These are phyloP conservation scores for Zasmidium angulare DNA, from an alignment of 2,329 filamentous ascomycete species.

Conservation along the genomic window DNA sequence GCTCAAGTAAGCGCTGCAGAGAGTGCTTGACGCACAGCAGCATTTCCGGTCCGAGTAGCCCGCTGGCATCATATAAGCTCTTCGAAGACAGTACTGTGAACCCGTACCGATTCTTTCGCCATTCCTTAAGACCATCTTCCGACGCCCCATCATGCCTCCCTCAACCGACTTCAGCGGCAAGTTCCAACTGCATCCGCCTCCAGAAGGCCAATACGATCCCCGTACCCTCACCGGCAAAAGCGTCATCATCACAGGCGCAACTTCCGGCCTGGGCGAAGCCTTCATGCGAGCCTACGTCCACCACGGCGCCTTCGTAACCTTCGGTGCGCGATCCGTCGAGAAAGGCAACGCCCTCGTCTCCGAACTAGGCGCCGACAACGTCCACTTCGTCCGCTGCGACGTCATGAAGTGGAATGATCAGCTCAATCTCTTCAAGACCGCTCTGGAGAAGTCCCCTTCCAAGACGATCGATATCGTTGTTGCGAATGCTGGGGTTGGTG, in stretches of 20 bases:
- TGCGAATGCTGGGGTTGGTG: constrained; percentile 32
- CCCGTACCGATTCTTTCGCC: too few relatives aligned
- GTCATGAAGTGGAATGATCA: constrained; percentile 35
- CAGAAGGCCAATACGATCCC: constrained; percentile 32
- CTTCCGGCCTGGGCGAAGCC: constrained; percentile 39
- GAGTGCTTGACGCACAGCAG: too few relatives aligned
- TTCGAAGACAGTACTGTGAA: too few relatives aligned
- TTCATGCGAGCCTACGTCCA: constrained; percentile 34
- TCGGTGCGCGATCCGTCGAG: constrained; percentile 34
- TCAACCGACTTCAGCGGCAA: constrained; percentile 15
- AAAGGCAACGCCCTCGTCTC: constrained; percentile 29
- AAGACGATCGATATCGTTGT: constrained; percentile 30
- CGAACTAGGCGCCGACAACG: constrained; percentile 33
- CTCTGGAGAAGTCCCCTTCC: constrained; percentile 20
- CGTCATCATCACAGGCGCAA: constrained; percentile 52
- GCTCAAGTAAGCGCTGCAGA: too few relatives aligned
- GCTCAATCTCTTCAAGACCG: constrained; percentile 31
- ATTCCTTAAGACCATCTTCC: too few relatives aligned
- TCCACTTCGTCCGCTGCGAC: constrained; percentile 33
- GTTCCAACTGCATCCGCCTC: constrained; percentile 34
- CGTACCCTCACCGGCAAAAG: constrained; percentile 44
- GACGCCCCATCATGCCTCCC: background rate
- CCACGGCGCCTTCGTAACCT: constrained; percentile 37
- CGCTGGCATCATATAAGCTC: too few relatives aligned
- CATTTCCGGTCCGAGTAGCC: too few relatives aligned